A percentile compares a stretch with the other conserved stretches of the same genome.
Evolutionary conservation across 2,329 filamentous ascomycete genomes (phyloP).

Genomic region (Zasmidium citrigriseum): DNA sequence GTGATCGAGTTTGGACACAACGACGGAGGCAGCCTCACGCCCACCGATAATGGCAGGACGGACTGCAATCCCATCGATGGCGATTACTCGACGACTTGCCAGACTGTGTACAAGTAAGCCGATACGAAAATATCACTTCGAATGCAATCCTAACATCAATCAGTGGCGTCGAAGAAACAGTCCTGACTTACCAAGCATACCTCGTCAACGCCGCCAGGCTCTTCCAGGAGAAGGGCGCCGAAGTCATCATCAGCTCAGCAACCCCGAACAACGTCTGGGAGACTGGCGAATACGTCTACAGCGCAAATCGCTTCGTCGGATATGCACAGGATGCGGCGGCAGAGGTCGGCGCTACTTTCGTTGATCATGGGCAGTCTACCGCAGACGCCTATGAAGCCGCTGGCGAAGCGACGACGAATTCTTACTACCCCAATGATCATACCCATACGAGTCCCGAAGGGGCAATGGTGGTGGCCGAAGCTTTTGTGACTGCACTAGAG

Average conservation of each 20-base stretch:
- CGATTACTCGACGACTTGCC: constrained; percentile 53
- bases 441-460: constrained; percentile 61
- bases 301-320: constrained; percentile 56
- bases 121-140: not conserved
- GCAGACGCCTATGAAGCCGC: constrained; percentile 55
- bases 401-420: constrained; percentile 53
- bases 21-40: constrained; percentile 60
- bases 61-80: constrained; percentile 58
- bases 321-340: constrained; percentile 56
- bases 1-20: constrained; percentile 75
- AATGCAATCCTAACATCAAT: not conserved
- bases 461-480: constrained; percentile 57
- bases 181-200: constrained; percentile 64
- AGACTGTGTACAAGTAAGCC: constrained; percentile 19
- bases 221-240: constrained; percentile 59
- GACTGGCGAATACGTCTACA: constrained; percentile 52
- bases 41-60: constrained; percentile 62
- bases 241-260: constrained; percentile 59
- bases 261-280: constrained; percentile 68
- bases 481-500: constrained; percentile 48
- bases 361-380: constrained; percentile 63
- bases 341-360: constrained; percentile 50
- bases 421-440: constrained; percentile 61
- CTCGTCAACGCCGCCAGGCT: constrained; percentile 57
- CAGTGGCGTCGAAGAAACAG: constrained; percentile 47